A percentile compares a stretch with the other conserved stretches of the same genome.
phyloP scores from a whole-genome alignment of 2,329 filamentous ascomycete species.

The Dactylellina parvicollis region DNA sequence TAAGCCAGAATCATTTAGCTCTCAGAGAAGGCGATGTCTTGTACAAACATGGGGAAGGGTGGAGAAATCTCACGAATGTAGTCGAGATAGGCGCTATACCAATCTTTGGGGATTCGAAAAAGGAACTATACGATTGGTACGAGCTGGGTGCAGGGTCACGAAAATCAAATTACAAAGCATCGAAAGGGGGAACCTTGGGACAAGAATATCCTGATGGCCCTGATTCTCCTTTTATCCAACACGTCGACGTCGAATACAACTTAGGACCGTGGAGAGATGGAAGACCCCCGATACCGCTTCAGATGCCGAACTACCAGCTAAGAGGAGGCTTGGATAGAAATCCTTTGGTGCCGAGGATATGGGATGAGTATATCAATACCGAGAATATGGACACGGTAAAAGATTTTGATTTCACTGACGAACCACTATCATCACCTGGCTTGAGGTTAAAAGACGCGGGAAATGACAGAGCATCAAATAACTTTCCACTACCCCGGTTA shows the following conservation, averaged over 20 bases:
- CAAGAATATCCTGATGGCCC: neutral
- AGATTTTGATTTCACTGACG: no score
- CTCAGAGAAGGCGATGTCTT: slow-evolving; percentile 18
- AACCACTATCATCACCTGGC: no score
- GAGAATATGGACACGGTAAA: no score
- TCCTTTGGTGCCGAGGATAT: neutral
- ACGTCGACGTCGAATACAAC: no score
- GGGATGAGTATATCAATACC: no score
- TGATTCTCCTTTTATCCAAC: neutral
- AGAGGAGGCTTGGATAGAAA: neutral
- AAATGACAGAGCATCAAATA: no score
- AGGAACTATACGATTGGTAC: neutral
- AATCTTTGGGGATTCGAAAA: neutral
- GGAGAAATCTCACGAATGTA: slow-evolving; percentile 3
- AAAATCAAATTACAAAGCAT: neutral
- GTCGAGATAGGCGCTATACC: neutral
- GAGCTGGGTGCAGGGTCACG: neutral
- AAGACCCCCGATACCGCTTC: neutral
- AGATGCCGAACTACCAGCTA: neutral
- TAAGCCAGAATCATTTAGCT: neutral
- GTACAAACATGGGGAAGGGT: neutral
- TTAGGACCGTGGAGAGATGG: neutral
- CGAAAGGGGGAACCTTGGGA: neutral
- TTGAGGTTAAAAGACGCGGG: no score
- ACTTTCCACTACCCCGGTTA: no score